Base-by-base conservation (phyloP, 2,329 filamentous ascomycete genomes). In the Tolypocladium pustulatum region DNA sequence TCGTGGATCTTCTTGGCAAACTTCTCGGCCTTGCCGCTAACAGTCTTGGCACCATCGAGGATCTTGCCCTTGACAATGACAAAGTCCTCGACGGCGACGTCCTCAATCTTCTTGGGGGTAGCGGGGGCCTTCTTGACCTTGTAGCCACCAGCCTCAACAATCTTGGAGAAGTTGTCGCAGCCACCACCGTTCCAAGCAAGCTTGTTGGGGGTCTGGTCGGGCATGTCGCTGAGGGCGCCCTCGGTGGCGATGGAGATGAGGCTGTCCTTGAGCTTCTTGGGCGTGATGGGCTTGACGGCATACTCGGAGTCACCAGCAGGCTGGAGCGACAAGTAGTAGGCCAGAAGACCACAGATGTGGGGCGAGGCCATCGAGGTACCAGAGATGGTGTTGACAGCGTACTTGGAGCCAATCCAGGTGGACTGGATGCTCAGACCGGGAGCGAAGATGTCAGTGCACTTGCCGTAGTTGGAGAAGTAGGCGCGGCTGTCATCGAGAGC, bases 391-490 rank as follows among this genome's bases (percentile, higher is more conserved):
- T 99, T 99, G 80, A 91, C 85, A 70, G 94, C 93, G 70, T 93
- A 87, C 77, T 94, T 89, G 85, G 88, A 93, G 73, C 95, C 94
- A 69, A 96, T 96, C 94, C 94, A 99, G 74, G 94, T 97, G 65
- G 94, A 99, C 69, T 90, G 85, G 69, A 99, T 96, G 87, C 91
- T 96, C 70, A 97, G 83, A 71, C 94, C 94, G 61, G 94, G 94
- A 63, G 92, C 94, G 71, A 99, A 99, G 82, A 99, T 96, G 78
- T 99, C 94, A 74, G 93, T 96, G 85, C 94, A 99, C 83, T 93
- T 94, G 76, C 94, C 94, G 76, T 87, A 97, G 89, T 99, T 99
- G 85, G 95, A 99, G 87, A 99, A 99, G 85, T 97, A 99, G 65
- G 94, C 94, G 78, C 94, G 93, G 82, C 91, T 90, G 73, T 99